A percentile compares a stretch with the other conserved stretches of the same genome.
Evolutionary conservation across 2,329 filamentous ascomycete species (phyloP).

Genomic region (Phialophora verrucosa): DNA sequence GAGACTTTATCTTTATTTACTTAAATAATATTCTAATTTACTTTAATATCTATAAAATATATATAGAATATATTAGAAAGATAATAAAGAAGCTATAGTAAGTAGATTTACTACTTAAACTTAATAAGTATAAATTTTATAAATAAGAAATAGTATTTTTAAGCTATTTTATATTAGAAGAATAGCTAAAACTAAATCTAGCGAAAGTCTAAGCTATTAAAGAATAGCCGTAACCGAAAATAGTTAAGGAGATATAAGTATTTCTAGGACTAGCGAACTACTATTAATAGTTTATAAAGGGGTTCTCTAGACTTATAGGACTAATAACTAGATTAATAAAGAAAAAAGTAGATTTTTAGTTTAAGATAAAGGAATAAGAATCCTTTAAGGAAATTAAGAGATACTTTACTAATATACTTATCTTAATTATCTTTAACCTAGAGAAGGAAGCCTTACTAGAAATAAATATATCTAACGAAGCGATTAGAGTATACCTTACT

Average conservation of each 20-base stretch:
- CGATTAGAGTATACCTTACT: constrained; percentile 19
- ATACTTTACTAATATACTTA: not conserved
- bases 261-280: not conserved
- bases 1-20: not conserved
- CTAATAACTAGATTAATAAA: not conserved
- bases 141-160: too few relatives aligned
- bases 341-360: not conserved
- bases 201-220: not conserved
- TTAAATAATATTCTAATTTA: not conserved
- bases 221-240: constrained; percentile 1
- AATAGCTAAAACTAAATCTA: not conserved
- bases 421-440: constrained; percentile 33
- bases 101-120: not conserved
- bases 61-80: not conserved
- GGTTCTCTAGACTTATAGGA: not conserved
- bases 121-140: not conserved
- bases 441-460: constrained; percentile 22
- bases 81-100: not conserved
- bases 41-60: not conserved
- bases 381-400: too few relatives aligned
- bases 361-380: constrained; percentile 17
- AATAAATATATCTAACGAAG: constrained; percentile 29
- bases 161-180: not conserved
- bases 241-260: constrained; percentile 4
- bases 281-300: constrained; percentile 7